Evolutionary conservation across 2,329 filamentous ascomycete genomes (phyloP), one percentile per base, ranked within the genome.

Genomic region (Diaporthe citri): DNA sequence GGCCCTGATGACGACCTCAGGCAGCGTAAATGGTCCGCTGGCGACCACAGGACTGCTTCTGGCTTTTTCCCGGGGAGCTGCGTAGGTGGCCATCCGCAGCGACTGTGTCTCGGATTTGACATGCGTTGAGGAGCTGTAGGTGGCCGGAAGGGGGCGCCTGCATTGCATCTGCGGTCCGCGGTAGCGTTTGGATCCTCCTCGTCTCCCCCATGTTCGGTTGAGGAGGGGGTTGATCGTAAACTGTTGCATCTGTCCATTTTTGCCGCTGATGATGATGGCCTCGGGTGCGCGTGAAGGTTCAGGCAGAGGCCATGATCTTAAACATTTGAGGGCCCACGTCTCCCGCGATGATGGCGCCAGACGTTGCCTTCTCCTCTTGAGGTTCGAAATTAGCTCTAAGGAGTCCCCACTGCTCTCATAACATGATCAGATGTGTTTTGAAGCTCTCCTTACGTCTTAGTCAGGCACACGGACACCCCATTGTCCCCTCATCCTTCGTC

Each of bases 81-180:
- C 5, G 62, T 6, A 51, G 62, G 43, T 39, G 41, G 46, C 43
- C 43, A 52, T 67, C 31, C n/a, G 31, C 31, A 25, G 31, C 28
- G 13, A 52, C 13, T 36, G 4, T 67, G 46, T 67, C 31, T 67
- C 22, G 31, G 46, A 31, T 25, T 52, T 52, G 64, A 31, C 46
- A 15, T 39, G 48, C 62, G 43, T 51, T 36, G 60, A 36, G 43
- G 25, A 9, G 43, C 31, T 20, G 48, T 39, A 25, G 46, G 31
- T 69, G 41, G 31, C 48, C 46, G 34, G 51, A 69, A 41, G 22
- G 46, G 34, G 51, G 34, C 64, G 34, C 46, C 64, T 39, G 64
- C 64, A 69, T 69, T 69, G 64, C 64, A 52, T 69, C 46, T 69
- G 64, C 48, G 48, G 48, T 55, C 34, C 34, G 46, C 48, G 34